phyloP scores from a whole-genome alignment of 805 yeast species.

The Tetrapisispora taiwanensis region DNA sequence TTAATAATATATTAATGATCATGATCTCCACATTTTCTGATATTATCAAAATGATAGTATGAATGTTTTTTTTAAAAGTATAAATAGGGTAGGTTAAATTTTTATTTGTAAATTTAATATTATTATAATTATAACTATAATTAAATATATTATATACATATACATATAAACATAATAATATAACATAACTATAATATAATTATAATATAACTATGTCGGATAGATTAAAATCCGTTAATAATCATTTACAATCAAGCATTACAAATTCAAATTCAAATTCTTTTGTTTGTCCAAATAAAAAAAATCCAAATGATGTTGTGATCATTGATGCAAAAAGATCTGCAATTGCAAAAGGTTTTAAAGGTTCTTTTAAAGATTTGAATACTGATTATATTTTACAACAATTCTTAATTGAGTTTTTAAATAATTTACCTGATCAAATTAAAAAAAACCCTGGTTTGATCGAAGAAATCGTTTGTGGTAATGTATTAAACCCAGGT shows the following conservation, averaged over 20 bases:
- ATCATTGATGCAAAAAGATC: conserved; percentile 86
- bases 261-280: conserved; percentile 4
- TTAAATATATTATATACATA: no score
- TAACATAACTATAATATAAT: no score
- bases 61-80: no score
- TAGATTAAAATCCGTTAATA: conserved; percentile 23
- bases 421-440: conserved; percentile 37
- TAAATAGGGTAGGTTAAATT: no score
- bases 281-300: conserved; percentile 3
- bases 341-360: conserved; percentile 78
- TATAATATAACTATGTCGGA: conserved; percentile 14
- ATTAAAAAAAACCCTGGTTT: conserved; percentile 41
- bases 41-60: no score
- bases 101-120: no score
- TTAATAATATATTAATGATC: no score
- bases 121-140: no score
- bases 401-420: conserved; percentile 51
- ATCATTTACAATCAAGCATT: conserved; percentile 13
- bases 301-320: conserved; percentile 81
- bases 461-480: conserved; percentile 80
- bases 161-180: no score
- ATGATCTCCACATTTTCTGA: no score
- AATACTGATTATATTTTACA: conserved; percentile 69
- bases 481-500: conserved; percentile 84
- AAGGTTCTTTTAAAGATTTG: conserved; percentile 76